These are phyloP conservation scores for Pythium phragmitis DNA, from an alignment of 352 stramenopile species.

Conservation along the genomic window DNA sequence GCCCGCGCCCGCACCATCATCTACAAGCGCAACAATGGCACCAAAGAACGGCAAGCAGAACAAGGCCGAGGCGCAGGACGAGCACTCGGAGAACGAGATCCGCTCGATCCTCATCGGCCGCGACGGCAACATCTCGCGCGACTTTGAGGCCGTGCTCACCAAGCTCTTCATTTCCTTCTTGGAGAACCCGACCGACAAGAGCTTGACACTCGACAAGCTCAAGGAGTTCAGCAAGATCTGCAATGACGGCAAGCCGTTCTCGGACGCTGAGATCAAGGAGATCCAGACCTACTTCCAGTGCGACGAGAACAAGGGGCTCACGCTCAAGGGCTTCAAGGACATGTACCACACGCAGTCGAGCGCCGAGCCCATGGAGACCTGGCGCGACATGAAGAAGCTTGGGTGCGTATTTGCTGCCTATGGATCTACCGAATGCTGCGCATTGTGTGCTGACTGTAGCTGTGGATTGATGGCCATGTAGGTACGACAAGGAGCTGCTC, in stretches of 20 bases:
- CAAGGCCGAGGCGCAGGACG: slow-evolving; percentile 37
- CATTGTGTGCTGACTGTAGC: not conserved
- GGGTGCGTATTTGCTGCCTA: slow-evolving; percentile 41
- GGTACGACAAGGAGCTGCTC: slow-evolving; percentile 71
- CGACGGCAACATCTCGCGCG: slow-evolving; percentile 78
- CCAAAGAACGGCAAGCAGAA: slow-evolving; percentile 55
- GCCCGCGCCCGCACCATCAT: not conserved
- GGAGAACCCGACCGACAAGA: slow-evolving; percentile 75
- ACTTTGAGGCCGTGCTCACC: slow-evolving; percentile 85
- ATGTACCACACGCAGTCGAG: slow-evolving; percentile 92
- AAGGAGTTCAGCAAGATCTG: slow-evolving; percentile 89
- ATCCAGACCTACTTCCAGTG: slow-evolving; percentile 92
- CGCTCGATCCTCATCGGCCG: slow-evolving; percentile 80
- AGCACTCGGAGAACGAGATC: slow-evolving; percentile 81
- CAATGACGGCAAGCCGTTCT: slow-evolving; percentile 88
- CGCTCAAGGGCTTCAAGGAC: slow-evolving; percentile 88
- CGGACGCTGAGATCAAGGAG: slow-evolving; percentile 87
- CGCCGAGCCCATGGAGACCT: slow-evolving; percentile 86
- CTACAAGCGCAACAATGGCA: slow-evolving; percentile 37
- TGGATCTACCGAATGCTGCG: not conserved
- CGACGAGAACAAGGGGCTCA: slow-evolving; percentile 89
- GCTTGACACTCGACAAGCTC: slow-evolving; percentile 81
- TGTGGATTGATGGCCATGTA: slow-evolving; percentile 15
- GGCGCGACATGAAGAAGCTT: slow-evolving; percentile 89
- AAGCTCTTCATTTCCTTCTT: slow-evolving; percentile 87